These are phyloP conservation scores for Puccinia polysora DNA, from an alignment of 1,284 basidiomycete species.

Conservation along the genomic window DNA sequence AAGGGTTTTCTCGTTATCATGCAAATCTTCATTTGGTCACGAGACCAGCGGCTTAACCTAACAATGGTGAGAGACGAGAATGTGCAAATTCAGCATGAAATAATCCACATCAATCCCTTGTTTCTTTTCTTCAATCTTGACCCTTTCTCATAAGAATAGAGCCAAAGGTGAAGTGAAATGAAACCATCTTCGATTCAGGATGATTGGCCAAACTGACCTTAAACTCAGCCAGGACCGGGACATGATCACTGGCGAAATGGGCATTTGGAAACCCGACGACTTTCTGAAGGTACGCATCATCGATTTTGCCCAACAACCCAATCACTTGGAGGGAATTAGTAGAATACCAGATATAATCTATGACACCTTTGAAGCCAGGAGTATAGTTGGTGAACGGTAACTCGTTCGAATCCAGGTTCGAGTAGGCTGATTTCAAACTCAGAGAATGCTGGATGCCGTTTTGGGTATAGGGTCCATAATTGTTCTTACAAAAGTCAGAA, in stretches of 20 bases:
- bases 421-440: constrained; percentile 78
- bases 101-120: too few relatives aligned
- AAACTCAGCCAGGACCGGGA: constrained; percentile 54
- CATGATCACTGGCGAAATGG: constrained; percentile 67
- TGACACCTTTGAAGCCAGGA: constrained; percentile 60
- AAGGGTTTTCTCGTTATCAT: too few relatives aligned
- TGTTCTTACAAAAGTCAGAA: constrained; percentile 85
- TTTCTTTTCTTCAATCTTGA: too few relatives aligned
- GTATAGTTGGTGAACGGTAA: constrained; percentile 85
- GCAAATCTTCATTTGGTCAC: too few relatives aligned
- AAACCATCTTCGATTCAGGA: not conserved
- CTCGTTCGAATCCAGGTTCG: constrained; percentile 59
- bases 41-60: too few relatives aligned
- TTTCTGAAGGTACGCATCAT: constrained; percentile 77
- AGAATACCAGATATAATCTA: constrained; percentile 95
- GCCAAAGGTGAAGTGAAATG: not conserved
- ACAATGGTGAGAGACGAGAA: too few relatives aligned
- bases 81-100: too few relatives aligned
- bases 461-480: constrained; percentile 87
- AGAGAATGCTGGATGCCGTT: constrained; percentile 77
- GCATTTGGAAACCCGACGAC: constrained; percentile 94
- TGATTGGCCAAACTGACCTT: constrained; percentile 64
- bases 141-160: constrained; percentile 4
- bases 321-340: constrained; percentile 73
- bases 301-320: constrained; percentile 81